phyloP scores from a whole-genome alignment of 1,284 basidiomycete species.

The Bondarzewia mesenterica region DNA sequence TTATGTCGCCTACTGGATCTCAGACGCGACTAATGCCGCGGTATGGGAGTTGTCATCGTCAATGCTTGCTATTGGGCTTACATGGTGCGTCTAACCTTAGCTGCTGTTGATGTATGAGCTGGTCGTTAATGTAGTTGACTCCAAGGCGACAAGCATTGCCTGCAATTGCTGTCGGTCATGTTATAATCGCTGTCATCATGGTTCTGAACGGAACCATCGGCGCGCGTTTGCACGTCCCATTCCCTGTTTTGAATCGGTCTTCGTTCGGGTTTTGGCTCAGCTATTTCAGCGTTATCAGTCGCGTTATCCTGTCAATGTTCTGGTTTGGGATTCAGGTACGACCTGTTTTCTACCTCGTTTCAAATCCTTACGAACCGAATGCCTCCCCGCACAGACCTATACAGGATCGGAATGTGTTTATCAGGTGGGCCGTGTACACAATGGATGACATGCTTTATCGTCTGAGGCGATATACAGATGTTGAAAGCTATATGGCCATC shows the following conservation, averaged over 20 bases:
- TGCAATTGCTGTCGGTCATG: conserved; percentile 56
- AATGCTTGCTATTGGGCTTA: conserved; percentile 59
- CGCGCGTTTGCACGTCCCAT: conserved; percentile 60
- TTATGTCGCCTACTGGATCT: conserved; percentile 59
- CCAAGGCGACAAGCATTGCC: conserved; percentile 50
- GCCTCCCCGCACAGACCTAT: too few relatives aligned
- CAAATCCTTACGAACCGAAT: too few relatives aligned
- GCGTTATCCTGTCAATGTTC: conserved; percentile 68
- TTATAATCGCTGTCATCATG: conserved; percentile 49
- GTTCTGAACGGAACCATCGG: conserved; percentile 67
- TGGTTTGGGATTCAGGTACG: conserved; percentile 49
- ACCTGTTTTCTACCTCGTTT: too few relatives aligned
- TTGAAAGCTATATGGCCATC: conserved; percentile 76
- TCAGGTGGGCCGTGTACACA: conserved; percentile 30
- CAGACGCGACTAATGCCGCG: conserved; percentile 47
- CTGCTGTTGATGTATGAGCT: not conserved
- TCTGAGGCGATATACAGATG: conserved; percentile 33
- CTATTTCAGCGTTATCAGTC: conserved; percentile 69
- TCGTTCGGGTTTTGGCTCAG: conserved; percentile 78
- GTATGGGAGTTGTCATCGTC: conserved; percentile 43
- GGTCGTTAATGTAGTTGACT: not conserved
- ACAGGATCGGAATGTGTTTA: conserved; percentile 59
- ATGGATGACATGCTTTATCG: not conserved
- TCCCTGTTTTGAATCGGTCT: conserved; percentile 67
- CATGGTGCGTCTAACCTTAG: conserved; percentile 33